Percentiles rank a stretch among this genome's conserved stretches.
These are phyloP conservation scores for Penicillium decumbens DNA, from an alignment of 2,329 filamentous ascomycete genomes.

Conservation along the genomic window DNA sequence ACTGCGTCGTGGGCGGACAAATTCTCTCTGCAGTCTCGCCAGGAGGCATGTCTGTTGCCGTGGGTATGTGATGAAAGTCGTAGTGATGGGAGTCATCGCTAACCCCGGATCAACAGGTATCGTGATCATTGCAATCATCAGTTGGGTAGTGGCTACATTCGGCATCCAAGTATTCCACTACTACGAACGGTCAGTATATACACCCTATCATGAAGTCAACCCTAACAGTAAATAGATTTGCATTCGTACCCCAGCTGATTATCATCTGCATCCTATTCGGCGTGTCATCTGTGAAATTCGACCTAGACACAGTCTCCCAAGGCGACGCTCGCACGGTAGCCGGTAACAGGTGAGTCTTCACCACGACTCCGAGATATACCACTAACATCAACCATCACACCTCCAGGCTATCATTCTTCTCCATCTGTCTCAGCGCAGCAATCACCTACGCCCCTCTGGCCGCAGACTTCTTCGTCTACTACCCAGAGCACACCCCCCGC, in stretches of 20 bases:
- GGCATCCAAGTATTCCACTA: conserved; percentile 64
- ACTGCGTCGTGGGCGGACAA: conserved; percentile 63
- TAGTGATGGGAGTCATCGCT: neutral
- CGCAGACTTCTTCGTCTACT: conserved; percentile 67
- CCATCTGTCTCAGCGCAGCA: conserved; percentile 60
- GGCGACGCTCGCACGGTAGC: conserved; percentile 51
- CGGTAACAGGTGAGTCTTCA: conserved; percentile 40
- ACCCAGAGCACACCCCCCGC: conserved; percentile 50
- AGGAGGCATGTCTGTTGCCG: conserved; percentile 57
- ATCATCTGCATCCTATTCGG: conserved; percentile 60
- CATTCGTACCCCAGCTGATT: conserved; percentile 60
- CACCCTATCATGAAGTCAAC: no score
- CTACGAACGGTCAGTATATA: conserved; percentile 54
- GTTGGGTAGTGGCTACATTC: conserved; percentile 62
- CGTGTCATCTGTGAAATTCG: conserved; percentile 57
- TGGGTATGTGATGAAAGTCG: conserved; percentile 42
- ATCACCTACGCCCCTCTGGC: conserved; percentile 60
- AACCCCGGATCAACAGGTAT: conserved; percentile 41
- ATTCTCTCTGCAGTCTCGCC: conserved; percentile 62
- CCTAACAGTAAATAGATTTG: conserved; percentile 43
- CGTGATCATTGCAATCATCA: conserved; percentile 59
- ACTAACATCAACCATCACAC: neutral
- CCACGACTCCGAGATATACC: no score
- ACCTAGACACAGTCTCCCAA: conserved; percentile 48
- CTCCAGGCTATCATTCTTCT: conserved; percentile 62